phyloP scores from a whole-genome alignment of 164 flowering plant genomes.

The Warburgia ugandensis region DNA sequence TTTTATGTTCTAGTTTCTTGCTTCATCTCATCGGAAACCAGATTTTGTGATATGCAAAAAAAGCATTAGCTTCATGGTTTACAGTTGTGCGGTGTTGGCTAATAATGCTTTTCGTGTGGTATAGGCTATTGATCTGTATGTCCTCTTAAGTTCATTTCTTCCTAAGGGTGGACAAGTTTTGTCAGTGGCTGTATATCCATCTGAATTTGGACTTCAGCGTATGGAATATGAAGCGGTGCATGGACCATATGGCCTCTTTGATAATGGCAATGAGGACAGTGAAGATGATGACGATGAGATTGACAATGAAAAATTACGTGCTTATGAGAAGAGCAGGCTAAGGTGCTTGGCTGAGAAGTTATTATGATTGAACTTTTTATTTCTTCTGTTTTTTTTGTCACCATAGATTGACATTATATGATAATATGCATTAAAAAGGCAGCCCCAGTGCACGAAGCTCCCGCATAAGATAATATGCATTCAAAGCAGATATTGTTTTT shows the following conservation, averaged over 20 bases:
- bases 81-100: background rate
- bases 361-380: background rate
- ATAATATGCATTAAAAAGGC: too few species aligned
- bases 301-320: conserved; percentile 59
- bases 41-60: background rate
- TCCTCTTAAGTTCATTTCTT: conserved; percentile 64
- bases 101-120: conserved; percentile 3
- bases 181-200: conserved; percentile 84
- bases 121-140: conserved; percentile 72
- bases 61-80: background rate
- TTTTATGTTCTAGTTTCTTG: background rate
- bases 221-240: conserved; percentile 87
- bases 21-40: background rate
- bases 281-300: conserved; percentile 45
- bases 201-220: conserved; percentile 87
- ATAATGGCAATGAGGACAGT: conserved; percentile 29
- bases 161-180: conserved; percentile 64
- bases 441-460: too few species aligned
- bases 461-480: too few species aligned
- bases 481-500: too few species aligned
- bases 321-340: conserved; percentile 74
- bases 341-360: conserved; percentile 33
- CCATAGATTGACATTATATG: too few species aligned
- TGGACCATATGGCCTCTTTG: conserved; percentile 83
- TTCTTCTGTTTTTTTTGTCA: too few species aligned